Evolutionary conservation across 2,329 filamentous ascomycete genomes (phyloP), one percentile per base, ranked within the genome.

Genomic region (Fusarium sp.): DNA sequence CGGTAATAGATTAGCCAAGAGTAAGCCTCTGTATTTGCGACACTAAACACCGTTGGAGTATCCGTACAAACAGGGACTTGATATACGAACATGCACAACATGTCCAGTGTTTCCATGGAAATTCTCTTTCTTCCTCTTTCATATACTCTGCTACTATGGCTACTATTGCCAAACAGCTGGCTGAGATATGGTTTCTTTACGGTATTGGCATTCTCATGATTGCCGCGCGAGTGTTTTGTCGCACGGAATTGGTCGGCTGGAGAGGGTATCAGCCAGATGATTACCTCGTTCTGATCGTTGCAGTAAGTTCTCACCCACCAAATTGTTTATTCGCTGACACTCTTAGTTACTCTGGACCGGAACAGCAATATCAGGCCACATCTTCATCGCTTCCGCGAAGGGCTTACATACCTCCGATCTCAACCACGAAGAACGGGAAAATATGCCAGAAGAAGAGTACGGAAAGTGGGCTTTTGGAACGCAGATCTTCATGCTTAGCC

Each of bases 111-210:
- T 44, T 29, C 12, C 18, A 5, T 15, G 20, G 1, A 3, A 16
- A 5, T 11, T 11, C 22, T 32, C 16, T 30, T 14, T 30, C 15
- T 12, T 16, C 3, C 3, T 29, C 43, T 12, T 9, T 38, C 9
- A 40, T 18, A 30, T 22, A 1, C 3, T 15, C 15, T 16, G 18
- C 20, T 10, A 51, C 25, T 6, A 67, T 66, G 63, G 42, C 56
- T 9, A 25, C 34, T 3, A 11, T 56, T 1, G 25, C 60, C 14
- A 46, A 46, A 6, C 71, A 73, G 18, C 51, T 79, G 18, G 73
- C 75, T 4, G 79, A 81, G 54, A 79, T 80, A 74, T 82, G 79
- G 80, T 68, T 75, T 49, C 74, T 82, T n/a, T 82, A 78, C 60
- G 53, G 68, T 7, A 47, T 81, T 6, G 80, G 79, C 2, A 76